Evolutionary conservation across 257 asterid species (phyloP).

Genomic region (Knoxia roxburghii): DNA sequence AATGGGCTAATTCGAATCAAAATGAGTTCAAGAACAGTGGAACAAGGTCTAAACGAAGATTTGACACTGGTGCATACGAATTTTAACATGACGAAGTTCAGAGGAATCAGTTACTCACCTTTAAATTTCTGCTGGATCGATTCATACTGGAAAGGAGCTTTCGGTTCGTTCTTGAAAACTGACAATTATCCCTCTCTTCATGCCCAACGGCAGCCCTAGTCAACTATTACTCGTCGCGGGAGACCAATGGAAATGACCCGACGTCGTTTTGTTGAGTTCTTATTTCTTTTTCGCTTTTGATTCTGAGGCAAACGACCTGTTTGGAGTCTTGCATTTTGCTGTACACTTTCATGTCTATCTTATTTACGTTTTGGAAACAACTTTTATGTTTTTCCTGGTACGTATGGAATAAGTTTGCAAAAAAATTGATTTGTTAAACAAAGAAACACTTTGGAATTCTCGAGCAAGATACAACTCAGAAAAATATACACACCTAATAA

Average conservation of each 20-base stretch:
- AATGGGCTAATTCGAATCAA: constrained; percentile 1
- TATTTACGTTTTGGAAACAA: no score
- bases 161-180: neutral
- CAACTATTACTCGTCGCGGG: neutral
- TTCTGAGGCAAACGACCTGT: no score
- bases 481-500: no score
- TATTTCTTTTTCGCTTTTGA: no score
- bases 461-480: no score
- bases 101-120: neutral
- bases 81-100: constrained; percentile 4
- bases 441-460: no score
- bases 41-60: constrained; percentile 2
- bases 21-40: neutral
- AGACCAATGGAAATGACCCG: no score
- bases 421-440: no score
- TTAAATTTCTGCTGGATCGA: neutral
- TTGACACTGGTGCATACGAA: neutral
- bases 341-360: no score
- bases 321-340: no score
- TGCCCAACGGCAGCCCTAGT: neutral
- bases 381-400: no score
- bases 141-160: neutral
- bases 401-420: no score
- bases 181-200: neutral
- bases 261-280: neutral